These are phyloP conservation scores for Warburgia ugandensis DNA, from an alignment of 164 flowering plant genomes.

Conservation along the genomic window DNA sequence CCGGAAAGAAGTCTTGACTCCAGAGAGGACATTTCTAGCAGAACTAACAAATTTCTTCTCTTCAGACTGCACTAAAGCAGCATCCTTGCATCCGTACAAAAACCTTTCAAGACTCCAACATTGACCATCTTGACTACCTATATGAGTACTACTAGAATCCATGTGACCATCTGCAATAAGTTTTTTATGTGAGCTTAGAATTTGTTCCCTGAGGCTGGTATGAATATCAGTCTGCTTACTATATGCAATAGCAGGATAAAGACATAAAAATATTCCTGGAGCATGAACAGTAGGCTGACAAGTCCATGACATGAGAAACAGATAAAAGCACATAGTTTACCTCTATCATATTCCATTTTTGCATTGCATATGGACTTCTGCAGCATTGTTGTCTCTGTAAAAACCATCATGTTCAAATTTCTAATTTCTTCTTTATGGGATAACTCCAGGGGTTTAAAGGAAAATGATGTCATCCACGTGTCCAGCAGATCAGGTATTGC, in stretches of 20 bases:
- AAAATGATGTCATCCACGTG: slow-evolving; percentile 75
- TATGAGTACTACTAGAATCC: too few relatives aligned
- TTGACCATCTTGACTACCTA: neutral
- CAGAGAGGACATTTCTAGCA: neutral
- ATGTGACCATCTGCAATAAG: neutral
- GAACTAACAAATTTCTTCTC: neutral
- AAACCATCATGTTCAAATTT: slow-evolving; percentile 50
- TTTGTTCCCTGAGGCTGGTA: neutral
- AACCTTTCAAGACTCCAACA: neutral
- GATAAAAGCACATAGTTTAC: neutral
- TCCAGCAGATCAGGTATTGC: slow-evolving; percentile 57
- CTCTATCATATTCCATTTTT: neutral
- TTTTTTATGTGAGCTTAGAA: neutral
- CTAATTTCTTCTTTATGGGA: slow-evolving; percentile 37
- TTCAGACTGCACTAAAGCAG: neutral
- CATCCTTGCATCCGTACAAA: neutral
- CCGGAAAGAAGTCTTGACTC: neutral
- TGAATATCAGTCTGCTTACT: neutral
- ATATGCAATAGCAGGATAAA: too few relatives aligned
- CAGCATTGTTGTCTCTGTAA: slow-evolving; percentile 58
- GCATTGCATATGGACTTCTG: slow-evolving; percentile 32
- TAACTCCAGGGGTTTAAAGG: slow-evolving; percentile 49
- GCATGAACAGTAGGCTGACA: neutral
- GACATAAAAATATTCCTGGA: too few relatives aligned
- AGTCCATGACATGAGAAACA: neutral